Base-by-base conservation (phyloP, 2,329 filamentous ascomycete species). In the Ophiostoma sp. region DNA sequence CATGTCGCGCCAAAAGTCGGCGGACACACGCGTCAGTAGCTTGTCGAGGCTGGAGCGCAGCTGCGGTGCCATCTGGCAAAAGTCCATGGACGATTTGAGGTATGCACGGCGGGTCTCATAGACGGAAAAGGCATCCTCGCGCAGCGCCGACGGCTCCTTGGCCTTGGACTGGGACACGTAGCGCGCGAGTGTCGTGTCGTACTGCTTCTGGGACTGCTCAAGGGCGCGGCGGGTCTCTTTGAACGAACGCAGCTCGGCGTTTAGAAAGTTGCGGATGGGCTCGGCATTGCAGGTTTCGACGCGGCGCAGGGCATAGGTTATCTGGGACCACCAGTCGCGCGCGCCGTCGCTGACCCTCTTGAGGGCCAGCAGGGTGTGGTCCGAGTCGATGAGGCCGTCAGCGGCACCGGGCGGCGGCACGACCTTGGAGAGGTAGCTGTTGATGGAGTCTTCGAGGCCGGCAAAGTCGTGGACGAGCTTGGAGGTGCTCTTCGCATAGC, bases 111-210 rank as follows among this genome's bases (percentile, higher is more conserved):
- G 88, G 33, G 92, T 91, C 82, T 98, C 95, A 77, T 97, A 95
- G 52, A 98, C 87, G 77, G 95, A 90, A 76, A 99, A 99, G 0
- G 95, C 95, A 79, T 99, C 95, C 79, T 99, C 95, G 72, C 95
- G 87, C 70, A 99, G 83, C 0, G 93, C 87, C 0, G 93, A 97
- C 0, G 94, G 87, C 79, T 99, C 95, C 80, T 98, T 99, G 6
- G 92, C 90, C 82, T 97, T 98, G 74, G 89, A 91, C 79, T 97
- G 93, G 3, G 86, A 84, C 5, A 93, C 86, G 77, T 96, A 98
- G 71, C 94, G 88, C 31, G 91, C 87, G 71, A 97, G 85, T 3
- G 91, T 88, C 69, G 86, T 86, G 78, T 99, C 95, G 76, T 94
- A 97, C 3, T 87, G 86, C 79, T 93, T 92, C 79, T 99, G 95